Base-by-base conservation (phyloP, 2,329 filamentous ascomycete genomes). In the Rhynchosporium agropyri region DNA sequence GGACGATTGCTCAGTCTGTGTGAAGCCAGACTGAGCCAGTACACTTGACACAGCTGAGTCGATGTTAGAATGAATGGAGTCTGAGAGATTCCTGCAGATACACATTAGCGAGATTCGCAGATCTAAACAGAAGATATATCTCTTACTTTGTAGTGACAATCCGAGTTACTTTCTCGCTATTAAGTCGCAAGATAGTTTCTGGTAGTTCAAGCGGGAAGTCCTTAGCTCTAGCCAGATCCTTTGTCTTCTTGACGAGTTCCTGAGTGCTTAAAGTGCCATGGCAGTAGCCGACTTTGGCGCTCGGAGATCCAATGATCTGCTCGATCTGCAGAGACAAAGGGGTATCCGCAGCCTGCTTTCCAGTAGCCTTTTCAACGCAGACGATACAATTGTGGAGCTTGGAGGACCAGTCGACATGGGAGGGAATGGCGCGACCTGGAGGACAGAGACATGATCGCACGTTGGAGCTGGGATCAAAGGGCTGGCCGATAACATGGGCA, bases 371-470 rank as follows among this genome's bases (percentile, higher is more conserved):
- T 33, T 59, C 56, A 28, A 42, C 45, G 4, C 56, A 59, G 45
- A 50, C 10, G 33, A 59, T 50, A 31, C 56, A 59, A 45, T 31
- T 50, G 8, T 36, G 43, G 8, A 59, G 8, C n/a, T 49, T 59
- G 36, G 45, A 49, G 45, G 20, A 49, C 55, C 55, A 58, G 42
- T 46, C 29, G 10, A 58, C 36, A 45, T 50, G 56, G 9, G 56
- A 59, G 1, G 56, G 56, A 12, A 31, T 28, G n/a, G 46, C 45
- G 15, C 31, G 45, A n/a, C 45, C 56, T 4, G 56, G 43, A 29
- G 56, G 45, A n/a, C 56, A 59, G 56, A 59, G 56, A 12, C 56
- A 59, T 13, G 45, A 59, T 50, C 56, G 31, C 20, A 50, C 26
- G 46, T 50, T 31, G 5, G 56, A 50, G 56, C 42, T 49, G 15